These are phyloP conservation scores for Angomonas deanei DNA, from an alignment of 208 protist genomes.

Conservation along the genomic window DNA sequence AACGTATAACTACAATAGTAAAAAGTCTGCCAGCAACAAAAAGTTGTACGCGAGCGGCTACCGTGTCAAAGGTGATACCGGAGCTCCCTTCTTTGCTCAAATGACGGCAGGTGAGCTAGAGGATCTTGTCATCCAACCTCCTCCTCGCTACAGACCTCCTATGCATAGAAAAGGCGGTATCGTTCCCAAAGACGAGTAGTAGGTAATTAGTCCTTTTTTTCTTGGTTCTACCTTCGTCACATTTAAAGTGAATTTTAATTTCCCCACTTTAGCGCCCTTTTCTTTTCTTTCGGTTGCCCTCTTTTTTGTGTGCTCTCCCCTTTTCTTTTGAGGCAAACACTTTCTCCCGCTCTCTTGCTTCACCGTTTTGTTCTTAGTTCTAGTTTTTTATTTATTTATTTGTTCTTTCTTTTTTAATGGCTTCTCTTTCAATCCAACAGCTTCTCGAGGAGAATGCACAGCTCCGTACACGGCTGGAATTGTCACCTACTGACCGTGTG, in stretches of 20 bases:
- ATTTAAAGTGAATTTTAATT: not conserved
- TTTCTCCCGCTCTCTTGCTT: constrained; percentile 6
- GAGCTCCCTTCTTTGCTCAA: constrained; percentile 61
- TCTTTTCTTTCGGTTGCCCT: constrained; percentile 4
- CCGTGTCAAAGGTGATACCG: constrained; percentile 50
- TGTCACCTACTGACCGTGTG: constrained; percentile 51
- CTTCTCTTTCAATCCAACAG: constrained; percentile 13
- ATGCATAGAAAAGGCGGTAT: constrained; percentile 37
- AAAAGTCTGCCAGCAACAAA: constrained; percentile 46
- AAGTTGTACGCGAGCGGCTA: constrained; percentile 58
- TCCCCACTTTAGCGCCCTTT: constrained; percentile 12
- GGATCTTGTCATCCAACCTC: constrained; percentile 52
- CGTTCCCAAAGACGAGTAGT: not conserved
- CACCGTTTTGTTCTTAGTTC: no score
- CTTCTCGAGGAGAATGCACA: constrained; percentile 56
- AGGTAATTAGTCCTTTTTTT: not conserved
- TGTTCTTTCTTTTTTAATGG: not conserved
- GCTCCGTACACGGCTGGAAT: constrained; percentile 28
- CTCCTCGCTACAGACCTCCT: constrained; percentile 72
- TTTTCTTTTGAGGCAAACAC: not conserved
- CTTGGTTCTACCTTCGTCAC: not conserved
- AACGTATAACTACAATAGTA: constrained; percentile 63
- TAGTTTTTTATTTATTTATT: not conserved
- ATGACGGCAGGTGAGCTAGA: constrained; percentile 64
- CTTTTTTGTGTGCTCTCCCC: constrained; percentile 7